Conservation (phyloP, 2,329 filamentous ascomycete species). For the Trichoderma asperellum region DNA sequence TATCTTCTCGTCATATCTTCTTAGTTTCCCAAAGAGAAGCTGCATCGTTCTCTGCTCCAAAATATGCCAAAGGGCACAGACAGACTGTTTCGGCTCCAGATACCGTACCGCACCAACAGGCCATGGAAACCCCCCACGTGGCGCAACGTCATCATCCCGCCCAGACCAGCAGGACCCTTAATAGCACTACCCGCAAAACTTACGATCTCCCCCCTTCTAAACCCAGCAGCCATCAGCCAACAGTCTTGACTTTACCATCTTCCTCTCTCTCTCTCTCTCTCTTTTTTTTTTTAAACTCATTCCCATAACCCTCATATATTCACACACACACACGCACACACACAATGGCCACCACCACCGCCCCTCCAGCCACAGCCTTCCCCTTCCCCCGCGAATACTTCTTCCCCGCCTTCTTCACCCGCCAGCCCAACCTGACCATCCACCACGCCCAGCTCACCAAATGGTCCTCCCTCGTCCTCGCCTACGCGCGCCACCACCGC, state of each 20-base stretch:
- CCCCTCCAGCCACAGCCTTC: constrained; percentile 44
- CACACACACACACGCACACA: too few relatives aligned
- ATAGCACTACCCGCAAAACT: not conserved
- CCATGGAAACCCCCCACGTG: too few relatives aligned
- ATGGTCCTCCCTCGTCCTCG: constrained; percentile 83
- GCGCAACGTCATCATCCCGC: too few relatives aligned
- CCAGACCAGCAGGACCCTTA: too few relatives aligned
- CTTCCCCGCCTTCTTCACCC: constrained; percentile 86
- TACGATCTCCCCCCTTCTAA: not conserved
- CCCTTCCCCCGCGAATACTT: constrained; percentile 67
- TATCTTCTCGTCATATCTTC: too few relatives aligned
- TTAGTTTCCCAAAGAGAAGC: too few relatives aligned
- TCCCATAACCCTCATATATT: not conserved
- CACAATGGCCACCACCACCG: not conserved
- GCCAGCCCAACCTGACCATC: constrained; percentile 74
- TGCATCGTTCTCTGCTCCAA: too few relatives aligned
- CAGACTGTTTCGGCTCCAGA: too few relatives aligned
- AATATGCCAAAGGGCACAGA: too few relatives aligned
- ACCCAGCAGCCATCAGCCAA: not conserved
- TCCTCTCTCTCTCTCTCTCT: not conserved
- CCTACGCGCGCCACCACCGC: constrained; percentile 79
- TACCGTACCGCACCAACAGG: too few relatives aligned
- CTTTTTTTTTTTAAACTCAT: not conserved
- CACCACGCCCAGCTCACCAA: constrained; percentile 76
- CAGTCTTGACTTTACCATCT: not conserved